phyloP scores from a whole-genome alignment of 2,329 filamentous ascomycete species.

The Pleoardoris graminearum region DNA sequence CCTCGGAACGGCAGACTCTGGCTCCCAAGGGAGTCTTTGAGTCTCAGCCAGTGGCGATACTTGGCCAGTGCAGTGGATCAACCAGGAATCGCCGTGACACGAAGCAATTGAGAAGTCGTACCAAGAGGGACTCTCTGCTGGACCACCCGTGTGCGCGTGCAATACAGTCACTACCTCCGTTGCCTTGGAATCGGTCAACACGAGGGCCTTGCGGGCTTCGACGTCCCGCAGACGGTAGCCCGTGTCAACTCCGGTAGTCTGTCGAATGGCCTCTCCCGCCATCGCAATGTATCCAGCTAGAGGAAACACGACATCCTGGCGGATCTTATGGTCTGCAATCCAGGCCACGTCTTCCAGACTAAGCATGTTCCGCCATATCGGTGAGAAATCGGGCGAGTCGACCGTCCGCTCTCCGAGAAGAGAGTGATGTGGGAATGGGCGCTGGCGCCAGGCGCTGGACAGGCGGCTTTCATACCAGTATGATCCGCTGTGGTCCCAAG shows the following conservation, averaged over 20 bases:
- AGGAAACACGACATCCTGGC: background rate
- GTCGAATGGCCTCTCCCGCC: slow-evolving; percentile 3
- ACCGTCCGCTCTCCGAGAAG: background rate
- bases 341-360: background rate
- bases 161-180: slow-evolving; percentile 17
- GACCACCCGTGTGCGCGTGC: background rate
- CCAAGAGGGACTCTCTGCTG: slow-evolving; percentile 17
- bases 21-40: too few species aligned
- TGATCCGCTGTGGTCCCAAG: slow-evolving; percentile 1
- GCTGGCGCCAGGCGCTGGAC: background rate
- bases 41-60: too few species aligned
- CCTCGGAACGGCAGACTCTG: too few species aligned
- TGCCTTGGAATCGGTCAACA: slow-evolving; percentile 1
- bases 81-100: slow-evolving; percentile 19
- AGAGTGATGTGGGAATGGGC: background rate
- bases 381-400: background rate
- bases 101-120: slow-evolving; percentile 23
- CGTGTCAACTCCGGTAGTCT: background rate
- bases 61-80: slow-evolving; percentile 22
- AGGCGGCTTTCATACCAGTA: slow-evolving; percentile 7
- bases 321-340: background rate
- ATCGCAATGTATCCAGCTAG: background rate
- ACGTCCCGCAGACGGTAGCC: slow-evolving; percentile 6
- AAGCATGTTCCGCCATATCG: background rate
- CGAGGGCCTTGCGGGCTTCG: slow-evolving; percentile 8